These are phyloP conservation scores for Ustilago vetiveriae DNA, from an alignment of 1,284 basidiomycete genomes.

Conservation along the genomic window DNA sequence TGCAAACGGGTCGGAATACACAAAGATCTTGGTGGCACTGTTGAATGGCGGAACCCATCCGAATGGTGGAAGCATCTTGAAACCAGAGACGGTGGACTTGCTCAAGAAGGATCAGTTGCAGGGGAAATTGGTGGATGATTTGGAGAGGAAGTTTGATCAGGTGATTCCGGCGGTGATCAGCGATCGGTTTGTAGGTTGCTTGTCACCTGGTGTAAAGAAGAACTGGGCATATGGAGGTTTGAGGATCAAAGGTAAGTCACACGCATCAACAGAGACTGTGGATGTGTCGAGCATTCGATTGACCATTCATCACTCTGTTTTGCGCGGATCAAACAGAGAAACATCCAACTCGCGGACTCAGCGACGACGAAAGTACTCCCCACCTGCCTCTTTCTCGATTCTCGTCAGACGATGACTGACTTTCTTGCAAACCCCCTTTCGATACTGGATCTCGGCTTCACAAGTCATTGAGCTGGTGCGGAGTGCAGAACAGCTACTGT, in stretches of 20 bases:
- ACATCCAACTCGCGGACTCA: constrained; percentile 20
- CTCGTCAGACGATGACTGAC: background rate
- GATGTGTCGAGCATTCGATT: background rate
- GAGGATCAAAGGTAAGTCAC: constrained; percentile 3
- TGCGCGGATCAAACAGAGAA: too few relatives aligned
- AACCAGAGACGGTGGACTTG: constrained; percentile 46
- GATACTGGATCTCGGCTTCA: background rate
- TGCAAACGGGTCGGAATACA: constrained; percentile 25
- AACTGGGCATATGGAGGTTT: constrained; percentile 25
- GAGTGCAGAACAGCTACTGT: constrained; percentile 23
- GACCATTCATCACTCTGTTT: background rate
- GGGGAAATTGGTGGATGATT: constrained; percentile 5
- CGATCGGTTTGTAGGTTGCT: constrained; percentile 10
- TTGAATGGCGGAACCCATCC: constrained; percentile 55
- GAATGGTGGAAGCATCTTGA: constrained; percentile 46
- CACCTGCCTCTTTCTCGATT: background rate
- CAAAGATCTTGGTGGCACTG: constrained; percentile 47
- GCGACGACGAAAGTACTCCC: constrained; percentile 8
- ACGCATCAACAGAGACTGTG: too few relatives aligned
- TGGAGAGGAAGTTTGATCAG: constrained; percentile 17
- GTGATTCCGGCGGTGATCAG: constrained; percentile 16
- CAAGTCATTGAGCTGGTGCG: constrained; percentile 16
- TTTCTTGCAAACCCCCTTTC: too few relatives aligned
- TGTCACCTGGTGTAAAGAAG: constrained; percentile 16
- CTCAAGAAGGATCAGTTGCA: constrained; percentile 44